Evolutionary conservation across 352 stramenopile species (phyloP).

Genomic region (Achlya hypogyna): DNA sequence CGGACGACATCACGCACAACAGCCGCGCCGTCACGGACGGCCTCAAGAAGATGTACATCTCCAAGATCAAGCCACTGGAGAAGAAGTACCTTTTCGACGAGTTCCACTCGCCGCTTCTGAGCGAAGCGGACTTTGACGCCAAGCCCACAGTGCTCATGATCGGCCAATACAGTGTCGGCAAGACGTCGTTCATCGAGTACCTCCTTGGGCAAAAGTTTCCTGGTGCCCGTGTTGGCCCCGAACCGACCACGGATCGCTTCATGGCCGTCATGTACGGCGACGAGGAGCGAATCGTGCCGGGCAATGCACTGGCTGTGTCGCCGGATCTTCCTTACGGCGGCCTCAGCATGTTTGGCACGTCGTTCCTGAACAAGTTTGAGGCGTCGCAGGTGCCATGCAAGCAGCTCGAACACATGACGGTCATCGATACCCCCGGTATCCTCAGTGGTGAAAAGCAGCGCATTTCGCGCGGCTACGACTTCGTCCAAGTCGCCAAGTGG

Average conservation of each 20-base stretch:
- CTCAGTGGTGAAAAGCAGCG: conserved; percentile 98
- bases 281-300: conserved; percentile 94
- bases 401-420: conserved; percentile 92
- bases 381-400: conserved; percentile 89
- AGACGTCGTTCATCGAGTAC: conserved; percentile 97
- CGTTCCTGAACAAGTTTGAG: conserved; percentile 98
- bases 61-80: conserved; percentile 76
- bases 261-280: conserved; percentile 96
- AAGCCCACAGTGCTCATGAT: conserved; percentile 98
- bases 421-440: conserved; percentile 98
- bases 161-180: conserved; percentile 97
- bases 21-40: conserved; percentile 66
- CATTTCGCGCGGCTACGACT: conserved; percentile 95
- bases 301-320: conserved; percentile 94
- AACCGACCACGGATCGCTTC: conserved; percentile 98
- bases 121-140: conserved; percentile 93
- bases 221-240: conserved; percentile 93
- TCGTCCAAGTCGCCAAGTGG: conserved; percentile 84
- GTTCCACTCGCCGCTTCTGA: conserved; percentile 90
- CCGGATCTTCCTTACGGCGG: conserved; percentile 91
- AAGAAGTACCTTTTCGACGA: conserved; percentile 90
- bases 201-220: conserved; percentile 95
- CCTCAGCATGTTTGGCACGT: conserved; percentile 94
- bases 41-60: conserved; percentile 70
- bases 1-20: conserved; percentile 47